These are phyloP conservation scores for Sonneratia alba DNA, from an alignment of 345 rosid species.

Conservation along the genomic window DNA sequence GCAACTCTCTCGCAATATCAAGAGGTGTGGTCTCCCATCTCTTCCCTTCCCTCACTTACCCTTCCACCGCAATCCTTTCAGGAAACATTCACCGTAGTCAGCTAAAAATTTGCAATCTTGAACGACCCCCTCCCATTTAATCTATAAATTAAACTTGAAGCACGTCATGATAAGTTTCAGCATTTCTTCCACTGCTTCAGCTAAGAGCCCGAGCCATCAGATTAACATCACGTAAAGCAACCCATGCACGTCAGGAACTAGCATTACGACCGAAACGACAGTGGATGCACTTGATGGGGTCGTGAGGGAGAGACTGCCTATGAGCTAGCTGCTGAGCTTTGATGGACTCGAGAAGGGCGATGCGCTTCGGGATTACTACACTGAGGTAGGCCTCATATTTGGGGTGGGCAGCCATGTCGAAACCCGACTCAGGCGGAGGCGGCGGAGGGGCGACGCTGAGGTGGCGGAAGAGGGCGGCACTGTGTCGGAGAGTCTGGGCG, in stretches of 20 bases:
- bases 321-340: conserved; percentile 48
- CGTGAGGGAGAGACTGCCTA: conserved; percentile 50
- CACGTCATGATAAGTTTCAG: neutral
- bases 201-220: too few species aligned
- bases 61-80: conserved; percentile 57
- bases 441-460: neutral
- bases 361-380: conserved; percentile 52
- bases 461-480: conserved; percentile 11
- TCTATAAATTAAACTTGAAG: neutral
- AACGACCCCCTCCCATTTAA: neutral
- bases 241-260: too few species aligned
- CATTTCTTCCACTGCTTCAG: neutral
- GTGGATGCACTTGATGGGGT: conserved; percentile 50
- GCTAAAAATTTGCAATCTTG: neutral
- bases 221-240: too few species aligned
- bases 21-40: conserved; percentile 68
- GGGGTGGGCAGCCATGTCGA: conserved; percentile 42
- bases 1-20: conserved; percentile 57
- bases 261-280: too few species aligned
- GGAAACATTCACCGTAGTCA: neutral
- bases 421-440: conserved; percentile 9
- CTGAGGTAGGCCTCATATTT: conserved; percentile 58
- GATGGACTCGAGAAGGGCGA: conserved; percentile 56
- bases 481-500: neutral
- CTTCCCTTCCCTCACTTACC: conserved; percentile 80